A percentile compares a stretch with the other conserved stretches of the same genome.
Conservation (phyloP, 495 filamentous ascomycete genomes). For the Echria macrotheca region DNA sequence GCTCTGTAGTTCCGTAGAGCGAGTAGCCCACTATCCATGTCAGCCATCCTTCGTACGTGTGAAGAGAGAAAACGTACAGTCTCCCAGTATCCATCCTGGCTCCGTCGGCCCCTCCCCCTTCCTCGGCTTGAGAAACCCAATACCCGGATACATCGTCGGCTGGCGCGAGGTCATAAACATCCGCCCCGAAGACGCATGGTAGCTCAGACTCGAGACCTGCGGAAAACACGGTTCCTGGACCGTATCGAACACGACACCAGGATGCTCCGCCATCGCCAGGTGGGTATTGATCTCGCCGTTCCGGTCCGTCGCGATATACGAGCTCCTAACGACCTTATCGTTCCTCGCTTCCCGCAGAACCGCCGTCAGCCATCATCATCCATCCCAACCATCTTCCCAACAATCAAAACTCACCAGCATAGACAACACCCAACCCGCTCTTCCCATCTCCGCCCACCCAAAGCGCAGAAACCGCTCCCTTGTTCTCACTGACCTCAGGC, state of each 20-base stretch:
- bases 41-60: not conserved
- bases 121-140: slow-evolving; percentile 14
- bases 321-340: not conserved
- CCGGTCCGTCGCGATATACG: slow-evolving; percentile 23
- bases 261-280: no score
- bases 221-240: not conserved
- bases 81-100: slow-evolving; percentile 13
- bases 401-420: slow-evolving; percentile 26
- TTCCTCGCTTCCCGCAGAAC: not conserved
- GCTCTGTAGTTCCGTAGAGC: no score
- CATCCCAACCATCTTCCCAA: not conserved
- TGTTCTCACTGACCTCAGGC: not conserved
- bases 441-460: slow-evolving; percentile 20
- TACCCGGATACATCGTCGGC: not conserved
- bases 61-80: slow-evolving; percentile 2
- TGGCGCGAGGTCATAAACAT: slow-evolving; percentile 25
- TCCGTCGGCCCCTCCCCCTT: not conserved
- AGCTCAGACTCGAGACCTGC: slow-evolving; percentile 26
- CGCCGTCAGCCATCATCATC: not conserved
- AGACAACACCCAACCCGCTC: slow-evolving; percentile 24
- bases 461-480: slow-evolving; percentile 12
- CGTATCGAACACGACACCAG: not conserved
- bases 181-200: slow-evolving; percentile 20
- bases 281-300: no score
- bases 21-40: not conserved